These are phyloP conservation scores for Candida mattraensis DNA, from an alignment of 805 yeast genomes.

Conservation along the genomic window DNA sequence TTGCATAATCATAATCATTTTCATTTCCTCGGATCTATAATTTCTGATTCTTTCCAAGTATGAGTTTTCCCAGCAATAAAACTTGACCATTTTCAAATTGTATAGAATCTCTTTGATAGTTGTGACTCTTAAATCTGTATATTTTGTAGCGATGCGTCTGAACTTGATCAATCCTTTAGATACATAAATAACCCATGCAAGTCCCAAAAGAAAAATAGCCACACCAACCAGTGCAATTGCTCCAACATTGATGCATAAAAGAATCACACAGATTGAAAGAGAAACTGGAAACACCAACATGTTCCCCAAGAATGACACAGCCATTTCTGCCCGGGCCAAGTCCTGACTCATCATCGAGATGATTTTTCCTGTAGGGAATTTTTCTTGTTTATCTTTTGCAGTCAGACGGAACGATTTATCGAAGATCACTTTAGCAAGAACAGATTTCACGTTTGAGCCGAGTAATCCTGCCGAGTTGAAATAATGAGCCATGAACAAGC, in stretches of 20 bases:
- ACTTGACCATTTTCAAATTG: constrained; percentile 77
- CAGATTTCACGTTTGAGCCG: constrained; percentile 69
- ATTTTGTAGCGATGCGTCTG: constrained; percentile 54
- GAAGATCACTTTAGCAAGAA: constrained; percentile 64
- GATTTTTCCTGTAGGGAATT: constrained; percentile 66
- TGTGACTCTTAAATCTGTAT: constrained; percentile 75
- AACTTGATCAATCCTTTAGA: constrained; percentile 50
- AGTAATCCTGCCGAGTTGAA: constrained; percentile 57
- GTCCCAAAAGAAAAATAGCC: constrained; percentile 52
- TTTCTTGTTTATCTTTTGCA: constrained; percentile 51
- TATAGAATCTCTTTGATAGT: constrained; percentile 74
- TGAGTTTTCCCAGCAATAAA: constrained; percentile 86
- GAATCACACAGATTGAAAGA: constrained; percentile 56
- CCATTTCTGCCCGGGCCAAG: constrained; percentile 71
- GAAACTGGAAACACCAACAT: constrained; percentile 62
- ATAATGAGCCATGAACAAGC: constrained; percentile 54
- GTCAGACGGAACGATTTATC: constrained; percentile 63
- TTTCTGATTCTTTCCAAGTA: constrained; percentile 56
- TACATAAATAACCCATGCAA: constrained; percentile 42
- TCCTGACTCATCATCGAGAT: constrained; percentile 81
- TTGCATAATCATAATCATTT: constrained; percentile 57
- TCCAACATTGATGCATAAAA: constrained; percentile 68
- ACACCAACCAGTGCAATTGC: constrained; percentile 73
- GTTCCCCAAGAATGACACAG: constrained; percentile 64
- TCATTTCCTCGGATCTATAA: constrained; percentile 61